Evolutionary conservation across 2,329 filamentous ascomycete species (phyloP), one percentile per base, ranked within the genome.

Genomic region (Fusarium stilboides): DNA sequence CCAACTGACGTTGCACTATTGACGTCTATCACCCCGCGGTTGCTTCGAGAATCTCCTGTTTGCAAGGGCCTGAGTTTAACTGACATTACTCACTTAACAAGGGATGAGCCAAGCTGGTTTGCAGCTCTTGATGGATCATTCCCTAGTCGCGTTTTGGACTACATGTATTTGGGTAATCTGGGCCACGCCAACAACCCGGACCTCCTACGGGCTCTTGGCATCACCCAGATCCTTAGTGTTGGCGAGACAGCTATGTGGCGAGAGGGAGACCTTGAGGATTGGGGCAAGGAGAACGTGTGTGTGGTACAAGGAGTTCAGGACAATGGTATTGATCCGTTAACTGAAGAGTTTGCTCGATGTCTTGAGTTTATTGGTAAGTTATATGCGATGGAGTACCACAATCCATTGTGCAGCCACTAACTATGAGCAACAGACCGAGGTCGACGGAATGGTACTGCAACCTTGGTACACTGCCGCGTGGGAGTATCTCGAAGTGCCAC

Each of bases 111-210:
- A 1, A 83, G 85, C 36, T 99, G 96, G 96, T 87, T 98, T 57
- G 84, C 88, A 28, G 89, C 89, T 56, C 88, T 98, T 70, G 95
- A 98, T 77, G 96, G 96, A 6, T 97, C 94, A 24, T 86, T 98
- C 22, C 96, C 96, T 1, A 97, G 93, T 76, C 89, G 95, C 15
- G 88, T 99, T 39, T 82, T 97, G 42, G 91, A 94, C 55, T 98
- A 98, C 77, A 94, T 99, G 90, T 99, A 99, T 77, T 87, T 99
- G 14, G 96, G 96, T 2, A 98, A 98, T 74, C 85, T 98, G 17
- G 89, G 89, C 0, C 96, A 99, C 77, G 96, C 96, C 9, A 98
- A 98, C 76, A 98, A 98, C 73, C 93, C 94, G 0, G 92, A 93
- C 56, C 82, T 99, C 33, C 82, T 99, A 33, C 86, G 85, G 65